Base-by-base conservation (phyloP, 306 rosid species). In the Malus orientalis region DNA sequence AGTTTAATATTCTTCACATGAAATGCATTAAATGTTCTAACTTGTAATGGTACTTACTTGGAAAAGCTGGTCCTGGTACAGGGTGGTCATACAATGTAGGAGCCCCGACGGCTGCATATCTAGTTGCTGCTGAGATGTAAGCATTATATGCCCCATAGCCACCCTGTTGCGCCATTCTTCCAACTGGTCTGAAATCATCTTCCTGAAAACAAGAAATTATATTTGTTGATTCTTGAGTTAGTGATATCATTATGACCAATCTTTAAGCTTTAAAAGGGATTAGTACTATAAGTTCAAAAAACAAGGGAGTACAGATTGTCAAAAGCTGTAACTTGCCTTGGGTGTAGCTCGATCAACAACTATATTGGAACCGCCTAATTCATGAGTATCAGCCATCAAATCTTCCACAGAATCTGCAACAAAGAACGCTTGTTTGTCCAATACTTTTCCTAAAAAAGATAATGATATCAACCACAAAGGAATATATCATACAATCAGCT, bases 311-410 rank as follows among this genome's bases (percentile, higher is more conserved):
- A 78, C 68, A 40, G 71, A 62, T 66, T 63, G 75, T 79, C 57
- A 65, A 60, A 60, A 33, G 73, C 64, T 78, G 75, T 77, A 66
- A 77, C 90, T 87, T 90, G 79, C 99, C 97, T 96, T 96, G 32
- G 98, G 98, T 33, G 98, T 96, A 15, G 99, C 99, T 74, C 96
- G 89, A 82, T 96, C 99, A 83, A 96, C 98, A 83, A 96, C 99
- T 70, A 96, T 89, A 68, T 88, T 60, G 73, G 97, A 88, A 73
- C 98, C 98, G 6, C 97, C 99, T 74, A 96, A 80, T 68, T 93
- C 96, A 83, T 96, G 99, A 69, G 93, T 89, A 68, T 96, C 99
- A 70, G 79, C 80, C 99, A 96, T 93, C 92, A 96, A 85, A 83
- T 22, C 89, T 71, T 96, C 99, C 58, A 93, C 98, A 54, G 98